These are phyloP conservation scores for Cicer pinnatifidum DNA, from an alignment of 306 rosid genomes.

Conservation along the genomic window DNA sequence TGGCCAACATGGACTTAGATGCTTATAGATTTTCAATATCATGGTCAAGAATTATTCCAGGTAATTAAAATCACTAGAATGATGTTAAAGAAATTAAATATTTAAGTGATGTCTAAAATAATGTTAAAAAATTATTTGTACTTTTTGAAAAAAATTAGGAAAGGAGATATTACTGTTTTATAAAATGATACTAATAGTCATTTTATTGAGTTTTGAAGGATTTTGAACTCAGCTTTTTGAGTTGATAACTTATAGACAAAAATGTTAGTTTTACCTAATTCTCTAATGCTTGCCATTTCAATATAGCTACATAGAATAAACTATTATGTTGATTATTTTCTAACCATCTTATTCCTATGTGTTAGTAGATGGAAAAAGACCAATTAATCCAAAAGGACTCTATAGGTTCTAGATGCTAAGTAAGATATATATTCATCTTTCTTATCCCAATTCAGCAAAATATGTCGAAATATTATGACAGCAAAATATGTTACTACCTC, in stretches of 20 bases:
- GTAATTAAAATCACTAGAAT: background rate
- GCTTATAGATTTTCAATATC: constrained; percentile 54
- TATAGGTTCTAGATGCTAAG: background rate
- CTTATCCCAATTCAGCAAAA: too few species aligned
- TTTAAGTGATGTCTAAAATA: background rate
- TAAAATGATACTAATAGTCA: background rate
- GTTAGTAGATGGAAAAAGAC: constrained; percentile 68
- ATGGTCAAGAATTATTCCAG: constrained; percentile 53
- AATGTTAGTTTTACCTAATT: background rate
- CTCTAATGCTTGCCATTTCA: background rate
- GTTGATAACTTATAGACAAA: background rate
- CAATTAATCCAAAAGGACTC: constrained; percentile 67
- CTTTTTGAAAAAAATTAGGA: too few species aligned
- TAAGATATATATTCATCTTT: too few species aligned
- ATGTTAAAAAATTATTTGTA: background rate
- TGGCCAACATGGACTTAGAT: constrained; percentile 46
- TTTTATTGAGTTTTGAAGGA: background rate
- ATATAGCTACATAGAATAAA: constrained; percentile 21
- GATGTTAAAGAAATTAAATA: background rate
- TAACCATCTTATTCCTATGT: constrained; percentile 22
- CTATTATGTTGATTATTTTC: background rate
- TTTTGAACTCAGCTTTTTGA: background rate
- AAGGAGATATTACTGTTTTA: too few species aligned
- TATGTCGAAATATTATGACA: too few species aligned
- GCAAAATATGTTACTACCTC: too few species aligned